These are phyloP conservation scores for Pestalotiopsis sp. DNA, from an alignment of 2,329 filamentous ascomycete genomes.

Conservation along the genomic window DNA sequence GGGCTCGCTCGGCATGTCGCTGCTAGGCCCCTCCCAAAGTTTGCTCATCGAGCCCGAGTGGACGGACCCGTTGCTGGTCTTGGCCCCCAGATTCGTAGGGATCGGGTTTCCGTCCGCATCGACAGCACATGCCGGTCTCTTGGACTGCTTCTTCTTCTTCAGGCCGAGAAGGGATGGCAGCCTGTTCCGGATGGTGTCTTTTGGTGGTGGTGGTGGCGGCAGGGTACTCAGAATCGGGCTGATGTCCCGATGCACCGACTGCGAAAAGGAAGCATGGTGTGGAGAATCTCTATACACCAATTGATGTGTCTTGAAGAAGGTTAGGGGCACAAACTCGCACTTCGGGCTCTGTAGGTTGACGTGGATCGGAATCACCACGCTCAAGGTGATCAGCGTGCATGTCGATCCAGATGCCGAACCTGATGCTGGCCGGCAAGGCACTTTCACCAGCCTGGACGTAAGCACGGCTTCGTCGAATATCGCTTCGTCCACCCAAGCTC, in stretches of 20 bases:
- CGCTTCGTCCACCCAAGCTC: slow-evolving; percentile 37
- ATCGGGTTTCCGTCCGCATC: slow-evolving; percentile 31
- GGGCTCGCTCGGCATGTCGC: slow-evolving; percentile 14
- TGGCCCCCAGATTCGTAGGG: slow-evolving; percentile 23
- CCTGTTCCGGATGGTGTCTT: slow-evolving; percentile 15
- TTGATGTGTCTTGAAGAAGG: slow-evolving; percentile 67
- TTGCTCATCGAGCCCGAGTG: slow-evolving; percentile 33
- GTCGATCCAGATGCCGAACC: slow-evolving; percentile 18
- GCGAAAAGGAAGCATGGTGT: slow-evolving; percentile 60
- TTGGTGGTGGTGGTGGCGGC: slow-evolving; percentile 19
- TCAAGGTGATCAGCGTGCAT: slow-evolving; percentile 53
- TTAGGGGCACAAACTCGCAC: slow-evolving; percentile 61
- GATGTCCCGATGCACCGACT: slow-evolving; percentile 62
- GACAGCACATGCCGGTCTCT: slow-evolving; percentile 19
- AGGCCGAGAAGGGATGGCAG: slow-evolving; percentile 7
- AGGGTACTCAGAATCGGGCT: slow-evolving; percentile 45
- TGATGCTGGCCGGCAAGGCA: slow-evolving; percentile 33
- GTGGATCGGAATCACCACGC: slow-evolving; percentile 63
- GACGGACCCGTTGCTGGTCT: slow-evolving; percentile 24
- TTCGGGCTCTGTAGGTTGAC: slow-evolving; percentile 48
- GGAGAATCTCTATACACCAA: slow-evolving; percentile 55
- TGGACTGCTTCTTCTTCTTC: slow-evolving; percentile 12
- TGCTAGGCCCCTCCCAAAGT: slow-evolving; percentile 24
- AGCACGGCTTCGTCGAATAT: slow-evolving; percentile 42
- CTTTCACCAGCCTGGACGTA: slow-evolving; percentile 36